Base-by-base conservation (phyloP, 2,329 filamentous ascomycete species). In the Fusarium oxysporum region DNA sequence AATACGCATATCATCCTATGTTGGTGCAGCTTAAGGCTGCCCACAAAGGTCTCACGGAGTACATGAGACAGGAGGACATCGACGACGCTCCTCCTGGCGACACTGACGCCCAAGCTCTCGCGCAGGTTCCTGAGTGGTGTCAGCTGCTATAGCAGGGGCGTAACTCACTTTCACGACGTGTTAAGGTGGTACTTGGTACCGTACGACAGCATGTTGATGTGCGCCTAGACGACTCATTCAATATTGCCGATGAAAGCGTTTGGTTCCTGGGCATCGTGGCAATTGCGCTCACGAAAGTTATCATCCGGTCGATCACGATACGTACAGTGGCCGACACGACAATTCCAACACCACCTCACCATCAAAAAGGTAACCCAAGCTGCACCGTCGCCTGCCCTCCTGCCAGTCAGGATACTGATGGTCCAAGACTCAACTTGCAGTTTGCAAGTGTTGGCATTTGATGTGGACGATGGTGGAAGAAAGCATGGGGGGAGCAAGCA, bases 371-470 rank as follows among this genome's bases (percentile, higher is more conserved):
- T 17, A 28, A 1, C 9, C 11, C 50, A 17, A 28, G 9, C 23
- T n/a, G 25, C 9, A 13, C 17, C 6, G 19, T 17, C 2, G 12
- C n/a, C 37, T 35, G 8, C 9, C 19, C 13, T 53, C 50, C 28
- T 4, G 2, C 8, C 16, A 28, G 13, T 16, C 23, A 7, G 14
- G 10, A 9, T 16, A 28, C 19, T 4, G 5, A 13, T n/a, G 5
- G 33, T 8, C 14, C 28, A 14, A 7, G 50, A 17, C 50, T 13
- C 4, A 28, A 38, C 10, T 9, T 40, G 17, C 19, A 54, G 2
- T 40, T 54, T 28, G 23, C 23, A 28, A 38, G 28, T 11, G 10
- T n/a, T 8, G 14, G n/a, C 6, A 40, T n/a, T 37, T 23, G 10
- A n/a, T 28, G 33, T 13, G 10, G 23, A 28, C 12, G 7, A 3